Conservation (phyloP, 805 yeast species). For the Candida loeiensis region DNA sequence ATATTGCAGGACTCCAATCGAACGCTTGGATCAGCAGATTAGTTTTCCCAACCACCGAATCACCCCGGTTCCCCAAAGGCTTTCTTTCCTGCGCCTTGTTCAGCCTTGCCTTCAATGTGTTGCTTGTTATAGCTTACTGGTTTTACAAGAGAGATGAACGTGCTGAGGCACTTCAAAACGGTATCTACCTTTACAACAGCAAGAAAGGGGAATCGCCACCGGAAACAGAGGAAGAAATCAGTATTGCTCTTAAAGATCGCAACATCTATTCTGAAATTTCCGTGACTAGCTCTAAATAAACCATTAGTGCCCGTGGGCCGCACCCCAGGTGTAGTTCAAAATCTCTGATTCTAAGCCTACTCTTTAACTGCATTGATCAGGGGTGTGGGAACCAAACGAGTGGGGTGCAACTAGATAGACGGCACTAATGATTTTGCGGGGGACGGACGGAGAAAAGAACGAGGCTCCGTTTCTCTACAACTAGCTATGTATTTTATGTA, state of each 20-base stretch:
- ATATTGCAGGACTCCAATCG: constrained; percentile 18
- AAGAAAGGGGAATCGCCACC: constrained; percentile 7
- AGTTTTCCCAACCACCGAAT: constrained; percentile 22
- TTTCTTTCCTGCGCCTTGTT: constrained; percentile 35
- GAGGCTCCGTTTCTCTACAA: background rate
- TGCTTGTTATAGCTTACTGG: constrained; percentile 25
- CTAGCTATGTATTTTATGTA: background rate
- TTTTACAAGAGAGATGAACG: constrained; percentile 46
- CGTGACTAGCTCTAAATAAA: background rate
- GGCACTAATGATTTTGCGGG: background rate
- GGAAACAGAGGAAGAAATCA: background rate
- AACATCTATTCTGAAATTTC: background rate
- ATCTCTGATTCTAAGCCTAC: no score
- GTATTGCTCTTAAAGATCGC: background rate
- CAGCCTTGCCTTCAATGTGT: constrained; percentile 25
- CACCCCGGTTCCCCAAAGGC: constrained; percentile 22
- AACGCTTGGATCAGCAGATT: constrained; percentile 20
- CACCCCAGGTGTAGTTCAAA: no score
- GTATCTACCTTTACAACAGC: constrained; percentile 27
- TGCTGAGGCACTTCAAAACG: constrained; percentile 42
- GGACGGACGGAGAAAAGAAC: background rate
- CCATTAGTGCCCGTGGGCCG: no score
- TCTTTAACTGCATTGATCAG: no score
- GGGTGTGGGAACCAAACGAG: no score
- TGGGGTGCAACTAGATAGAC: no score